These are phyloP conservation scores for Annulohypoxylon stygium DNA, from an alignment of 495 filamentous ascomycete species.

Conservation along the genomic window DNA sequence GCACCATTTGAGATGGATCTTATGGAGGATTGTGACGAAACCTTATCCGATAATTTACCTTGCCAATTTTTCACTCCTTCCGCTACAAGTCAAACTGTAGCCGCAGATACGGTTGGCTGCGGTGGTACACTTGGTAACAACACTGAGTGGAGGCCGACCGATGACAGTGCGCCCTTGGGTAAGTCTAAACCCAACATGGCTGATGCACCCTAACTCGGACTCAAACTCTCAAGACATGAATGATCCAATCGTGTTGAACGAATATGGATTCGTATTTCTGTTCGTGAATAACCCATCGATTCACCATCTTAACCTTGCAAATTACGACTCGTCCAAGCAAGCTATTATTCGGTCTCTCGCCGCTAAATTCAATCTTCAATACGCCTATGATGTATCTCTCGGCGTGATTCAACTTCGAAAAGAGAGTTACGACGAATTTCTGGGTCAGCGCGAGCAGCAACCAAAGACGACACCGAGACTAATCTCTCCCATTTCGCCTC, in stretches of 20 bases:
- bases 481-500: not conserved
- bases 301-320: constrained; percentile 26
- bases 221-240: constrained; percentile 39
- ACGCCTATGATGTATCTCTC: constrained; percentile 27
- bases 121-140: constrained; percentile 1
- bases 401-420: constrained; percentile 30
- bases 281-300: constrained; percentile 38
- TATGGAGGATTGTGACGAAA: constrained; percentile 22
- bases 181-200: constrained; percentile 30
- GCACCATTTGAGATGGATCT: constrained; percentile 39
- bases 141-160: constrained; percentile 11
- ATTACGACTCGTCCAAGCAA: constrained; percentile 25
- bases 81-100: not conserved
- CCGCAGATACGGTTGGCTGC: not conserved
- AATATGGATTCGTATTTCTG: constrained; percentile 28
- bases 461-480: not conserved
- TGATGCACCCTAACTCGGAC: constrained; percentile 10
- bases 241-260: constrained; percentile 26
- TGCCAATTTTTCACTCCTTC: constrained; percentile 15
- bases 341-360: constrained; percentile 28
- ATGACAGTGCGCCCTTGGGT: constrained; percentile 24
- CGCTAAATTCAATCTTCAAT: constrained; percentile 33
- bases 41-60: constrained; percentile 5
- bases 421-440: constrained; percentile 7
- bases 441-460: constrained; percentile 15